phyloP scores from a whole-genome alignment of 176 grass and related monocot genomes.

The Dendrocalamus sinicus region DNA sequence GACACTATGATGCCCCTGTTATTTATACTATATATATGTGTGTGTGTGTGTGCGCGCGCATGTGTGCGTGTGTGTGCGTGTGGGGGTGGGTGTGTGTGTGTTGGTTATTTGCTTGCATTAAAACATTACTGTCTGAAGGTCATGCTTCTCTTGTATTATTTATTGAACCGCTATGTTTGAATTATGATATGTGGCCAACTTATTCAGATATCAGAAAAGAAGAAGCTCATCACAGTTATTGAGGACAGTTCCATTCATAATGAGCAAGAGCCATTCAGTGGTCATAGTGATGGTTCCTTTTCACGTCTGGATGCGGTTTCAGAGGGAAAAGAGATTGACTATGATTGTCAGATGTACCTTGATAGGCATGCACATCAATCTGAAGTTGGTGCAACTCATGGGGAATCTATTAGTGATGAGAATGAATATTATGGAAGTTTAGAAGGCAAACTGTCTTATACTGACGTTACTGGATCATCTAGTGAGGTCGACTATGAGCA shows the following conservation, averaged over 20 bases:
- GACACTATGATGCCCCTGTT: too few relatives aligned
- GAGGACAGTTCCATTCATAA: conserved; percentile 62
- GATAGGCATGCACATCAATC: conserved; percentile 38
- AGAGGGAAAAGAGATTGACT: conserved; percentile 36
- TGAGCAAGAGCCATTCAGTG: conserved; percentile 45
- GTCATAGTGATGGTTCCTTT: conserved; percentile 36
- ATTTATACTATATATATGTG: background rate
- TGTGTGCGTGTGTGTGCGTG: too few relatives aligned
- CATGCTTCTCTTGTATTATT: conserved; percentile 13
- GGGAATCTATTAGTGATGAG: conserved; percentile 37
- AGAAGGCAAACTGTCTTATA: conserved; percentile 34
- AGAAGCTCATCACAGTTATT: conserved; percentile 64
- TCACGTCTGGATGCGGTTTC: conserved; percentile 18
- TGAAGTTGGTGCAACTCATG: conserved; percentile 45
- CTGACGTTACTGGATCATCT: conserved; percentile 50
- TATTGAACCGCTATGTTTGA: conserved; percentile 38
- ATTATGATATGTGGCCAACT: conserved; percentile 49
- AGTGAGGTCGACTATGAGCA: conserved; percentile 39
- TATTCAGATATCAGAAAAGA: conserved; percentile 84
- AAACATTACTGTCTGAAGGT: conserved; percentile 16
- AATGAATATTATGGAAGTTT: conserved; percentile 43
- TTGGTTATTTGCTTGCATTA: conserved; percentile 24
- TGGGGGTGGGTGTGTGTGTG: background rate
- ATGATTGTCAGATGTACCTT: conserved; percentile 39
- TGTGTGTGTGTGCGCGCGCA: too few relatives aligned